phyloP scores from a whole-genome alignment of 257 asterid genomes.

The Agastache rugosa region DNA sequence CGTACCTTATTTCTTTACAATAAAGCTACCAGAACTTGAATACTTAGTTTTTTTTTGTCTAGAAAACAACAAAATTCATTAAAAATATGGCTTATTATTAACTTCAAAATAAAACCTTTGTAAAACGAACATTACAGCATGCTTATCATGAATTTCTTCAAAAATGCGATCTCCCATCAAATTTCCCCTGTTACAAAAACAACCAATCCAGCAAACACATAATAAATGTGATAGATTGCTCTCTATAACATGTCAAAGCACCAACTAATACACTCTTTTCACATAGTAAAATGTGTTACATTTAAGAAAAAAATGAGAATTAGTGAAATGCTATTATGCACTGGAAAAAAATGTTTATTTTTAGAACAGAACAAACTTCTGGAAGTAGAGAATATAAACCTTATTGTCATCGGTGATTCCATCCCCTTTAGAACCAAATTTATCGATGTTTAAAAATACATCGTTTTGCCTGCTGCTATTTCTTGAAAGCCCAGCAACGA shows the following conservation, averaged over 20 bases:
- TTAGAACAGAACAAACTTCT: neutral
- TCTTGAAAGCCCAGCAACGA: conserved; percentile 20
- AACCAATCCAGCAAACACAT: neutral
- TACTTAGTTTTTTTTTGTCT: neutral
- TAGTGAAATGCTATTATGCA: neutral
- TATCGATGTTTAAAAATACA: conserved; percentile 47
- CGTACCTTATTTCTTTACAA: neutral
- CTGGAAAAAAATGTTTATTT: neutral
- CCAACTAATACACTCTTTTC: neutral
- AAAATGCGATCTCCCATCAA: neutral
- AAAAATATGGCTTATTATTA: neutral
- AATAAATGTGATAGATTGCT: no score
- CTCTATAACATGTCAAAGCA: conserved; percentile 5
- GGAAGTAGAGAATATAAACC: conserved; percentile 37
- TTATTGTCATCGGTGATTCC: conserved; percentile 58
- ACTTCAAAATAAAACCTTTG: neutral
- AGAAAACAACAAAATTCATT: conserved; percentile 13
- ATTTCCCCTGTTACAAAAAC: neutral
- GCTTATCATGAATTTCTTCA: neutral
- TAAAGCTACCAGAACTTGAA: neutral
- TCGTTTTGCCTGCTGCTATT: conserved; percentile 32
- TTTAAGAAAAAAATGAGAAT: neutral
- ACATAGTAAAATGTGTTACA: neutral
- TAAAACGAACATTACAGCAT: neutral
- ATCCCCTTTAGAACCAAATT: conserved; percentile 70